phyloP scores from a whole-genome alignment of 768 basidiomycete species.

The Thelephora ganbajun region DNA sequence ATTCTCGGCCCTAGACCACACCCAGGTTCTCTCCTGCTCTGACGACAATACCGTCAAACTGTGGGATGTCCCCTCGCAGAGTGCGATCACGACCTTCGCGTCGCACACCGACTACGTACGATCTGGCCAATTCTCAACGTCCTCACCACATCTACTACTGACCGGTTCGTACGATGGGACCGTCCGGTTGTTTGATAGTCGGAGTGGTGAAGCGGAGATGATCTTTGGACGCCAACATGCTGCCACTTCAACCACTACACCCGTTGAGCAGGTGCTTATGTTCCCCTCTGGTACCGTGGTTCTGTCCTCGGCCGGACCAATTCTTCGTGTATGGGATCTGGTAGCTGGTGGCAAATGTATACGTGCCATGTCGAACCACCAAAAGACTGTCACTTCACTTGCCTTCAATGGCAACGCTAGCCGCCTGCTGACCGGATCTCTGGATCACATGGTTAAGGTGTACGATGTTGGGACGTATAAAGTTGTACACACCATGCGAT shows the following conservation, averaged over 20 bases:
- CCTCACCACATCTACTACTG: constrained; percentile 72
- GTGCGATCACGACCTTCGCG: constrained; percentile 61
- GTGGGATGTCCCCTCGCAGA: constrained; percentile 91
- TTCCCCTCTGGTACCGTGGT: constrained; percentile 83
- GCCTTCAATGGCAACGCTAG: constrained; percentile 65
- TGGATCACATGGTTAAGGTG: constrained; percentile 98
- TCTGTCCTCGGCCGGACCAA: constrained; percentile 81
- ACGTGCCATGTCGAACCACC: constrained; percentile 90
- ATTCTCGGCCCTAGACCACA: constrained; percentile 72
- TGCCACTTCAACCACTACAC: constrained; percentile 22
- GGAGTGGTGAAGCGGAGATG: constrained; percentile 78
- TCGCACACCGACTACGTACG: constrained; percentile 95
- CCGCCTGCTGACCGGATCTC: constrained; percentile 74
- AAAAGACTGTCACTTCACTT: constrained; percentile 90
- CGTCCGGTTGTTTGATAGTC: constrained; percentile 73
- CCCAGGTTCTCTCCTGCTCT: constrained; percentile 85
- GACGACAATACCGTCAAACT: constrained; percentile 91
- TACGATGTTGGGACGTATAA: constrained; percentile 91
- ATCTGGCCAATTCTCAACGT: constrained; percentile 73
- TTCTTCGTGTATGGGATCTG: constrained; percentile 90
- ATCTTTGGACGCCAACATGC: constrained; percentile 35
- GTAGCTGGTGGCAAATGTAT: constrained; percentile 83
- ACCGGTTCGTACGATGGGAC: constrained; percentile 95
- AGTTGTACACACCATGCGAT: constrained; percentile 97
- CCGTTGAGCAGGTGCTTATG: constrained; percentile 88